A percentile compares a stretch with the other conserved stretches of the same genome.
Evolutionary conservation across 495 filamentous ascomycete species (phyloP).

Genomic region (Penicillium parvum): DNA sequence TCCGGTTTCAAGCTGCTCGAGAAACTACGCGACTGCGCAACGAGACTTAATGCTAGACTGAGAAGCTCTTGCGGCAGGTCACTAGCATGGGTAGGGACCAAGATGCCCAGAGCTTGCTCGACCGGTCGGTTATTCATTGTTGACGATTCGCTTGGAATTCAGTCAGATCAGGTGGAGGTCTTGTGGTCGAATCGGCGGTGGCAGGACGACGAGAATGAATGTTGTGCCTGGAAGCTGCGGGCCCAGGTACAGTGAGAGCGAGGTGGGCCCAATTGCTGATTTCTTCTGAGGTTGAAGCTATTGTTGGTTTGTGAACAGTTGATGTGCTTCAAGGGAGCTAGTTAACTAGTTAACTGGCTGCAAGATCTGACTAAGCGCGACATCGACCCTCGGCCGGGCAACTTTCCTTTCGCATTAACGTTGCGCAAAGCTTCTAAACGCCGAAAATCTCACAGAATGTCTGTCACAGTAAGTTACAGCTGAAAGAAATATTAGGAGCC

Average conservation of each 20-base stretch:
- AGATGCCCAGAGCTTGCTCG: constrained; percentile 67
- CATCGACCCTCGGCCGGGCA: constrained; percentile 4
- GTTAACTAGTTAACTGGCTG: no score
- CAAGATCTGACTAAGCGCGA: constrained; percentile 22
- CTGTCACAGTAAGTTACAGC: constrained; percentile 28
- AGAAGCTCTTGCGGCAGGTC: constrained; percentile 70
- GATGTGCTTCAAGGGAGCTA: no score
- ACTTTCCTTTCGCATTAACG: not conserved
- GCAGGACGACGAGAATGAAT: no score
- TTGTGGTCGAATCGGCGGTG: no score
- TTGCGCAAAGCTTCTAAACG: not conserved
- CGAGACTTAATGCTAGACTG: constrained; percentile 70
- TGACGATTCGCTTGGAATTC: constrained; percentile 2
- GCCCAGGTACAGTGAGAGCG: no score
- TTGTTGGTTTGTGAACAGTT: constrained; percentile 12
- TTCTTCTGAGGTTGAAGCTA: not conserved
- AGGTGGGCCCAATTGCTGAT: not conserved
- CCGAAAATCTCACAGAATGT: constrained; percentile 18
- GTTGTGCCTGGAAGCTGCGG: no score
- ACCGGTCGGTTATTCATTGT: constrained; percentile 58
- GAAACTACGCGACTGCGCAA: constrained; percentile 79
- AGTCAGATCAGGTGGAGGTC: not conserved
- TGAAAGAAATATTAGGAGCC: not conserved
- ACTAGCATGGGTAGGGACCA: constrained; percentile 73
- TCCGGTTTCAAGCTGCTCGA: constrained; percentile 77